Conservation (phyloP, 768 basidiomycete species). For the Lactarius tabidus region DNA sequence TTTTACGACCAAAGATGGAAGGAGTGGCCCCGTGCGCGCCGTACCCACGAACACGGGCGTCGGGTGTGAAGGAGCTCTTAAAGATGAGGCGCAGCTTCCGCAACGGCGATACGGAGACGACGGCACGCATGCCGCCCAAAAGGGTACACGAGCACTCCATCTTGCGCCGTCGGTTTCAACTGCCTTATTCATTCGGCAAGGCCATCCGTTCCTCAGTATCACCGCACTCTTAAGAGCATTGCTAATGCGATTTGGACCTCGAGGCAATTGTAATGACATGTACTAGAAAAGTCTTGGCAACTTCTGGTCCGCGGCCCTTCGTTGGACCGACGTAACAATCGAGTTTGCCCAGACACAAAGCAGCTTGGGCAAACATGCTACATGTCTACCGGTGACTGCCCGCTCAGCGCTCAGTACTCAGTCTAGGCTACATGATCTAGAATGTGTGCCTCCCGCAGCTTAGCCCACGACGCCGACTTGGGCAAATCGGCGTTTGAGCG, state of each 20-base stretch:
- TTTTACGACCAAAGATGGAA: slow-evolving; percentile 12
- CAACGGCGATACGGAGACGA: slow-evolving; percentile 1
- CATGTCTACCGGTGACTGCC: too few species aligned
- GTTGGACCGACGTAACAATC: too few species aligned
- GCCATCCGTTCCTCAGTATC: not conserved
- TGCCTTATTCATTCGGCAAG: not conserved
- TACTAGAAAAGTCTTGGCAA: not conserved
- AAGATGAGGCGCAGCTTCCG: not conserved
- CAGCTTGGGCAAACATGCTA: too few species aligned
- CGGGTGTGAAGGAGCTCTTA: not conserved
- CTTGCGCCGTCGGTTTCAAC: not conserved
- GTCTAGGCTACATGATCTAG: not conserved
- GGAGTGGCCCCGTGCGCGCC: slow-evolving; percentile 1
- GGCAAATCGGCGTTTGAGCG: not conserved
- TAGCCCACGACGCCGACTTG: not conserved
- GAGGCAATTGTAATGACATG: not conserved
- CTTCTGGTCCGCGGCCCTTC: too few species aligned
- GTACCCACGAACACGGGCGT: not conserved
- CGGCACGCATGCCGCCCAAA: not conserved
- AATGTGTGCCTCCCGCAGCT: not conserved
- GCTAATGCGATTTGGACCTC: not conserved
- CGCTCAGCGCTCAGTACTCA: too few species aligned
- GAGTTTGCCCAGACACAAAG: too few species aligned
- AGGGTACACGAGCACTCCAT: not conserved
- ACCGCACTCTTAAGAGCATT: not conserved